phyloP scores from a whole-genome alignment of 2,329 filamentous ascomycete genomes.

The Penicillium sp. region DNA sequence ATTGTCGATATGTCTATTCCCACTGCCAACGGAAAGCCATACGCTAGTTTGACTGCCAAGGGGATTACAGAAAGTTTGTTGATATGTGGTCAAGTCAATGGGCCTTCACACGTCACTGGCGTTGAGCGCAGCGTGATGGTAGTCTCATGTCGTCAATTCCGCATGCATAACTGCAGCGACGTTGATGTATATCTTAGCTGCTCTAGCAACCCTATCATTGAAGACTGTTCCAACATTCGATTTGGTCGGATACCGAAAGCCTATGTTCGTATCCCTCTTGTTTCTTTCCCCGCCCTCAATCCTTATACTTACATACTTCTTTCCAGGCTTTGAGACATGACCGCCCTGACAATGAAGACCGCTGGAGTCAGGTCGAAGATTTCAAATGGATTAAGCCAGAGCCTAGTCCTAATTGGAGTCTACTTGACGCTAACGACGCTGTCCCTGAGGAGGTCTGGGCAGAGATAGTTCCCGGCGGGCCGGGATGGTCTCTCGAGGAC shows the following conservation, averaged over 20 bases:
- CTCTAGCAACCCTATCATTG: conserved; percentile 84
- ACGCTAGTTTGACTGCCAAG: conserved; percentile 69
- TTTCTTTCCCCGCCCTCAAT: neutral
- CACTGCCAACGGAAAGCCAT: conserved; percentile 57
- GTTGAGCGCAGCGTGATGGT: conserved; percentile 72
- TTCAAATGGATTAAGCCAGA: conserved; percentile 95
- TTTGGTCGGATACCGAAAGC: conserved; percentile 72
- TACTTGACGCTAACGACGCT: conserved; percentile 61
- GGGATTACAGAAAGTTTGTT: conserved; percentile 70
- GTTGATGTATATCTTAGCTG: conserved; percentile 83
- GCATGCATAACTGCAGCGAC: conserved; percentile 82
- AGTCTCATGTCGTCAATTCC: conserved; percentile 78
- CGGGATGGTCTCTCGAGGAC: conserved; percentile 62
- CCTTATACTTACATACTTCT: conserved; percentile 7
- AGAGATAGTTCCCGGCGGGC: conserved; percentile 63
- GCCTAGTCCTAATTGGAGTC: conserved; percentile 82
- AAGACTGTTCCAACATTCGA: conserved; percentile 74
- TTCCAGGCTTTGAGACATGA: conserved; percentile 33
- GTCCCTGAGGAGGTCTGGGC: conserved; percentile 67
- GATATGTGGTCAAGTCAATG: conserved; percentile 73
- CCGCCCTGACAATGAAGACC: conserved; percentile 52
- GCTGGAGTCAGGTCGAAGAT: conserved; percentile 90
- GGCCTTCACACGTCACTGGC: conserved; percentile 78
- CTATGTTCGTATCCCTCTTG: conserved; percentile 59
- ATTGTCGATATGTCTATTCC: conserved; percentile 78